Percentiles rank a stretch among this genome's conserved stretches.
Conservation (phyloP, 139 green algal species). For the Mesotaenium endlicherianum region DNA sequence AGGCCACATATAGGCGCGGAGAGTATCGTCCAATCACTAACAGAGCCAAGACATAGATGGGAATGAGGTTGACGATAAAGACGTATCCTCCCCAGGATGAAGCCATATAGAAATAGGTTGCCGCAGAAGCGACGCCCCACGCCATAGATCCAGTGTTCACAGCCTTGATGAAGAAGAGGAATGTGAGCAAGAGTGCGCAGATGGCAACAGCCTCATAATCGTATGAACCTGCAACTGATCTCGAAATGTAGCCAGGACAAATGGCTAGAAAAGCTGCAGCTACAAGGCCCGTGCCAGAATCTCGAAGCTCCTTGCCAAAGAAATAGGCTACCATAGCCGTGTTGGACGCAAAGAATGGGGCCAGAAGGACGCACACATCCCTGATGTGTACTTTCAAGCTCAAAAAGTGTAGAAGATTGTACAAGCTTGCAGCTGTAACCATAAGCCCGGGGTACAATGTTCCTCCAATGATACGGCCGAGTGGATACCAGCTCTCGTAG, state of each 20-base stretch:
- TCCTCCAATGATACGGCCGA: slow-evolving; percentile 71
- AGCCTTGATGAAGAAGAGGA: slow-evolving; percentile 65
- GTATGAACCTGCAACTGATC: slow-evolving; percentile 68
- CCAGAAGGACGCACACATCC: slow-evolving; percentile 70
- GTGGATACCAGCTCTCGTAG: slow-evolving; percentile 69
- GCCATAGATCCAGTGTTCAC: slow-evolving; percentile 53
- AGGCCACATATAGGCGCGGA: slow-evolving; percentile 51
- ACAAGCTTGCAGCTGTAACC: slow-evolving; percentile 61
- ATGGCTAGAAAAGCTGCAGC: slow-evolving; percentile 61
- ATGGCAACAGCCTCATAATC: slow-evolving; percentile 89
- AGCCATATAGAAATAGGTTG: slow-evolving; percentile 74
- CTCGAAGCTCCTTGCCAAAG: slow-evolving; percentile 63
- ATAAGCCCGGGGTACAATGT: slow-evolving; percentile 78
- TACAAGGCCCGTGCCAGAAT: slow-evolving; percentile 56
- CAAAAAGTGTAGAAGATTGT: slow-evolving; percentile 64
- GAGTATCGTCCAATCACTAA: slow-evolving; percentile 58
- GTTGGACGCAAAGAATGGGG: slow-evolving; percentile 58
- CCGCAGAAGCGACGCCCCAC: slow-evolving; percentile 50
- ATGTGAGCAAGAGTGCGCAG: slow-evolving; percentile 73
- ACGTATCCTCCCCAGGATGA: slow-evolving; percentile 89
- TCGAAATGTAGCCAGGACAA: slow-evolving; percentile 69
- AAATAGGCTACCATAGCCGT: slow-evolving; percentile 67
- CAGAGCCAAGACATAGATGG: slow-evolving; percentile 86
- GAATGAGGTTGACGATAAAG: slow-evolving; percentile 98
- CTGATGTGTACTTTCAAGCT: slow-evolving; percentile 51